Percentiles rank a stretch among this genome's conserved stretches.
Conservation (phyloP, 2,329 filamentous ascomycete species). For the Colletotrichum sp. region DNA sequence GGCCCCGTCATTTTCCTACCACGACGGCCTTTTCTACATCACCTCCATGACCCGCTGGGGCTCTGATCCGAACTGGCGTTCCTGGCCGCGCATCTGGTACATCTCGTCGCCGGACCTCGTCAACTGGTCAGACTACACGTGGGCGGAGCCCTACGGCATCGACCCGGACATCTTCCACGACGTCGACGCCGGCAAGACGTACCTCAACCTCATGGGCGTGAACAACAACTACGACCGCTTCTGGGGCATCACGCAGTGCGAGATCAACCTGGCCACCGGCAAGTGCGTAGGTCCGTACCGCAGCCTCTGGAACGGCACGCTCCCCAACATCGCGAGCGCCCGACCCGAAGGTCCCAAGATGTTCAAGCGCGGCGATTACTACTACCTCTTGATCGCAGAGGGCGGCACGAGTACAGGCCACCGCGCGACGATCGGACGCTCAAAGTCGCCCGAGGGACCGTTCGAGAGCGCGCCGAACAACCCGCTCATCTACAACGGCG, state of each 20-base stretch:
- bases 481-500: constrained; percentile 32
- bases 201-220: constrained; percentile 26
- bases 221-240: constrained; percentile 27
- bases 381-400: constrained; percentile 22
- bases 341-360: constrained; percentile 24
- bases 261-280: constrained; percentile 23
- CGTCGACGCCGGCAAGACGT: constrained; percentile 12
- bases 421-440: constrained; percentile 44
- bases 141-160: constrained; percentile 17
- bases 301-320: constrained; percentile 27
- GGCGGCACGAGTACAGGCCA: constrained; percentile 42
- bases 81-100: constrained; percentile 36
- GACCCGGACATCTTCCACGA: constrained; percentile 23
- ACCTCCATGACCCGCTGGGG: constrained; percentile 35
- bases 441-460: constrained; percentile 38
- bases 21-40: constrained; percentile 31
- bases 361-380: constrained; percentile 5
- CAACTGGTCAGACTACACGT: constrained; percentile 21
- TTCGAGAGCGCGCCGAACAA: constrained; percentile 45
- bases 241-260: constrained; percentile 28
- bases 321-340: constrained; percentile 17
- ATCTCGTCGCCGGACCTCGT: constrained; percentile 26
- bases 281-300: constrained; percentile 24
- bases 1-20: constrained; percentile 26
- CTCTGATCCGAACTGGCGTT: constrained; percentile 40